Base-by-base conservation (phyloP, 73 alveolate genomes). In the Stentor coeruleus region DNA sequence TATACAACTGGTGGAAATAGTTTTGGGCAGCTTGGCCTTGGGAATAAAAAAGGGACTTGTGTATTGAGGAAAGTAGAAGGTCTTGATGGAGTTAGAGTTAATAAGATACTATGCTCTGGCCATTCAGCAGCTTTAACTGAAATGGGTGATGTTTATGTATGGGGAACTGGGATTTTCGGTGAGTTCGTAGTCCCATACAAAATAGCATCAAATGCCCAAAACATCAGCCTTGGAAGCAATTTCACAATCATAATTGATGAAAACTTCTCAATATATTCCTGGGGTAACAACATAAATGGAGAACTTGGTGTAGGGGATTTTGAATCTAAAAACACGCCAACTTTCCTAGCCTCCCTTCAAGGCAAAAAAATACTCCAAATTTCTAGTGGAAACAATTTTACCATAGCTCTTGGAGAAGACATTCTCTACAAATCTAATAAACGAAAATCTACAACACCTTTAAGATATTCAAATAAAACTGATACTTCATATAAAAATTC, bases 111-210 rank as follows among this genome's bases (percentile, higher is more conserved):
- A 11, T 77, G 83, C n/a, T 77, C 83, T 3, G 28, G 49, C 3
- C 86, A 74, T 36, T 85, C 91, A 20, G 87, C 91, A 3, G 91
- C 94, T 14, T 42, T 85, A 3, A 58, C 89, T 6, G 75, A 38
- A 14, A 73, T 38, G n/a, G 80, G 82, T 3, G 75, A 88, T 37
- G 59, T 88, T 15, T 88, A 41, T 73, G 59, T 88, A 39, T 88
- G 94, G 91, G 94, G 94, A 3, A 41, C 84, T 4, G 94, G 94
- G 4, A 38, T 74, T 28, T 88, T 88, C 76, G 94, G 94, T 2
- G 87, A 85, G 42, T 88, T 88, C 55, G 57, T 28, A 39, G 42
- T 89, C 35, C 94, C 92, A 58, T 84, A 79, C 77, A 39, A 86
- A 66, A 87, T 88, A 60, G 41, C 37, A 26, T 6, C 20, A 11